Evolutionary conservation across 2,329 filamentous ascomycete species (phyloP), one percentile per base, ranked within the genome.

Genomic region (Tolypocladium paradoxum): DNA sequence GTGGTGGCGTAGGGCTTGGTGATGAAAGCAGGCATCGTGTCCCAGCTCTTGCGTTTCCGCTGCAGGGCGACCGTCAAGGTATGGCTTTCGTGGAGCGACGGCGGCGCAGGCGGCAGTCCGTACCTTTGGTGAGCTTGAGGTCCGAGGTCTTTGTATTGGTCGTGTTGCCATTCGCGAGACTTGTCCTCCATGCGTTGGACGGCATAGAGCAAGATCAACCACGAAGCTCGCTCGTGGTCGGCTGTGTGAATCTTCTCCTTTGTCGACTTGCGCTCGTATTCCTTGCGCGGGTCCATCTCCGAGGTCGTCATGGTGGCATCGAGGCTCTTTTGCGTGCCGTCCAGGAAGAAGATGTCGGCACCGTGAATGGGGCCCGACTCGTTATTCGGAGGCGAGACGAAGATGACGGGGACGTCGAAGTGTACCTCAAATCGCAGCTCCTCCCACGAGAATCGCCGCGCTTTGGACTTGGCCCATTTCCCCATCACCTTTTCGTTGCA

Each of bases 141-240:
- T 0, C 60, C 59, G 11, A 51, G 51, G 14, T 53, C 18, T 29
- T 51, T 57, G 46, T 68, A 70, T 38, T 73, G 68, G 0, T 52
- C 31, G 7, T 60, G 24, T 53, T 76, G 72, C 78, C 78, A 81
- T 3, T 62, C 55, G n/a, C 65, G 60, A 5, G 77, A 80, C 18
- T 72, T 65, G 0, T 58, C 52, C 59, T 81, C 78, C 70, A 79
- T 77, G 18, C 62, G 61, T 52, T 81, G 77, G 0, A 80, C 60
- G 12, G 73, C 70, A 4, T 70, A 71, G n/a, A 81, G 67, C 12
- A 82, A 63, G 7, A 70, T 69, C 4, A 77, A 68, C 78, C 78
- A 81, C 1, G 77, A 78, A 3, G 76, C 76, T n/a, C 72, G 65
- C 60, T 81, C 78, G 52, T 79, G 79, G 57, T 81, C 76, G 6